These are phyloP conservation scores for Aspergillus novofumigatus DNA, from an alignment of 2,329 filamentous ascomycete species.

Conservation along the genomic window DNA sequence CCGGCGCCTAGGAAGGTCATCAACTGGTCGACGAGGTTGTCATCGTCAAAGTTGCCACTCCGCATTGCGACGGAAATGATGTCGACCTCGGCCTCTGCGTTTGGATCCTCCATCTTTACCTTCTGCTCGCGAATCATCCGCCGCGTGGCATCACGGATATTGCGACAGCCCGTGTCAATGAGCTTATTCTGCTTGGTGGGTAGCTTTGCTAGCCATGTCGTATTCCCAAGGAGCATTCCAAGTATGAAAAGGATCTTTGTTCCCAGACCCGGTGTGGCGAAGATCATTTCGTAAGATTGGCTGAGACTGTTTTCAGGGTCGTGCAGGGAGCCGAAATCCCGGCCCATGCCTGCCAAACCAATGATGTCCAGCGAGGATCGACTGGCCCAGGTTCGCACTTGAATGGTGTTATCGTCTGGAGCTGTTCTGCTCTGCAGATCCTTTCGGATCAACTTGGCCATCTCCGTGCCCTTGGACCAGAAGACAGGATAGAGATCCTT, in stretches of 20 bases:
- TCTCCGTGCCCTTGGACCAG: not conserved
- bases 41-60: not conserved
- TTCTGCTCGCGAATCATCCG: not conserved
- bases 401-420: not conserved
- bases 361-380: constrained; percentile 58
- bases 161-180: not conserved
- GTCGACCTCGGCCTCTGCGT: not conserved
- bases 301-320: constrained; percentile 43
- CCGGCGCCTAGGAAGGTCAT: constrained; percentile 47
- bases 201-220: not conserved
- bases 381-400: constrained; percentile 13
- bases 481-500: not conserved
- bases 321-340: constrained; percentile 52
- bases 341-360: constrained; percentile 53
- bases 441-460: not conserved
- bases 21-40: not conserved
- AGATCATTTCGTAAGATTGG: not conserved
- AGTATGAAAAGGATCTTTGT: not conserved
- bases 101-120: not conserved
- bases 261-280: not conserved
- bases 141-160: not conserved
- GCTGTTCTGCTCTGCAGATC: not conserved
- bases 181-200: not conserved
- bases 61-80: not conserved
- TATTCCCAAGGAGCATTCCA: not conserved